Percentiles rank a stretch among this genome's conserved stretches.
phyloP scores from a whole-genome alignment of 306 rosid species.

The Cucurbita ficifolia region DNA sequence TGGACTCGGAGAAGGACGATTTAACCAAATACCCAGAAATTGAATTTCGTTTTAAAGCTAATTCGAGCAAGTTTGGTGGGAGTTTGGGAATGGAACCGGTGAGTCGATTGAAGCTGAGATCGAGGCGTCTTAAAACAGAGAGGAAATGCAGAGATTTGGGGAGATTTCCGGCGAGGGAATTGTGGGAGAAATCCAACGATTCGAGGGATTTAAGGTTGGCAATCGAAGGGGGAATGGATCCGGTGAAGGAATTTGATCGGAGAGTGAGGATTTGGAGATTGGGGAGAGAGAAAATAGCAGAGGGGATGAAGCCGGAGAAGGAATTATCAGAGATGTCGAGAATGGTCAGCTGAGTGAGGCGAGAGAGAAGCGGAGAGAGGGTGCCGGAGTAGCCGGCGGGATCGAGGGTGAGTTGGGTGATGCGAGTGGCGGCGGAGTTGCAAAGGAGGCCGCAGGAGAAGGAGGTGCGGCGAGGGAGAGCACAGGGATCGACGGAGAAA shows the following conservation, averaged over 20 bases:
- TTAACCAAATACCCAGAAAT: constrained; percentile 43
- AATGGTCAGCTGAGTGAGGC: constrained; percentile 33
- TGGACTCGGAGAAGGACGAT: constrained; percentile 25
- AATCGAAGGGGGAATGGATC: constrained; percentile 38
- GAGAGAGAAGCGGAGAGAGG: constrained; percentile 52
- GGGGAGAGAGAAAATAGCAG: constrained; percentile 49
- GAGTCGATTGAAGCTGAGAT: constrained; percentile 60
- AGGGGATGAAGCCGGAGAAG: constrained; percentile 53
- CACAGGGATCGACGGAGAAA: constrained; percentile 71
- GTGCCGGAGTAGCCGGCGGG: constrained; percentile 66
- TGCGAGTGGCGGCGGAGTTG: constrained; percentile 35
- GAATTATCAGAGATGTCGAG: constrained; percentile 65
- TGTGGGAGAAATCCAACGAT: constrained; percentile 45
- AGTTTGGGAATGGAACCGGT: constrained; percentile 42
- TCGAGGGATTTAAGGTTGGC: constrained; percentile 36
- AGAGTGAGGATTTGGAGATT: constrained; percentile 47
- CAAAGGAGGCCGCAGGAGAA: constrained; percentile 76
- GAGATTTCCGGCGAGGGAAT: constrained; percentile 39
- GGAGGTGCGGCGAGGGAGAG: constrained; percentile 51
- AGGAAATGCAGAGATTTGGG: constrained; percentile 32
- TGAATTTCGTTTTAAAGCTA: constrained; percentile 54
- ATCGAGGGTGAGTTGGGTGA: constrained; percentile 81
- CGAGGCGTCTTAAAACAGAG: constrained; percentile 35
- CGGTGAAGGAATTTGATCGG: constrained; percentile 58
- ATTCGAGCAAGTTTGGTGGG: constrained; percentile 51